A percentile compares a stretch with the other conserved stretches of the same genome.
phyloP scores from a whole-genome alignment of 371 early-diverging fungal species.

The Mortierella sp. region DNA sequence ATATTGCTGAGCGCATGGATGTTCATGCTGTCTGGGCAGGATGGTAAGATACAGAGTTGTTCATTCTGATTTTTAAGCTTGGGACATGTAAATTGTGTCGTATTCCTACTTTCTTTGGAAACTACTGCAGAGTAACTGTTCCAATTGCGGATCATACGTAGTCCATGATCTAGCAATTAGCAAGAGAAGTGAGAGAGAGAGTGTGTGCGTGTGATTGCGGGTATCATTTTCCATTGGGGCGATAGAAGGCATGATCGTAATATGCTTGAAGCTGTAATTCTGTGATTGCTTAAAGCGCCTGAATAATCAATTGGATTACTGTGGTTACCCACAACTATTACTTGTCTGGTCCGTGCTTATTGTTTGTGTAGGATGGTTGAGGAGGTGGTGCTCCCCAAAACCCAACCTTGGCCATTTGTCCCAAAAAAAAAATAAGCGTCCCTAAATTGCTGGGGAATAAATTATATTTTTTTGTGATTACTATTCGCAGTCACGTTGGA shows the following conservation, averaged over 20 bases:
- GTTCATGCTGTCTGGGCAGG: conserved; percentile 83
- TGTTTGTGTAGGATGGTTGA: background rate
- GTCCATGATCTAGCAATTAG: background rate
- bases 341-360: background rate
- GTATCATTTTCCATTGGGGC: no score
- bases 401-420: background rate
- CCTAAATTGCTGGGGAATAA: conserved; percentile 23
- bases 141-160: background rate
- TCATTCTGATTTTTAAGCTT: background rate
- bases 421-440: conserved; percentile 11
- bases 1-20: conserved; percentile 95
- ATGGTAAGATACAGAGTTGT: conserved; percentile 46
- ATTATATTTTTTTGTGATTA: background rate
- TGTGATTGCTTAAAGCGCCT: no score
- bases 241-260: no score
- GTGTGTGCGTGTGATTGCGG: background rate
- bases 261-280: no score
- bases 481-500: background rate
- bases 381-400: conserved; percentile 13
- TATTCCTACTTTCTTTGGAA: background rate
- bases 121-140: background rate
- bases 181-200: background rate
- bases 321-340: background rate
- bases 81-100: background rate
- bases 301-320: background rate